Percentiles rank a stretch among this genome's conserved stretches.
Conservation (phyloP, 2,329 filamentous ascomycete genomes). For the Trichoderma sp. region DNA sequence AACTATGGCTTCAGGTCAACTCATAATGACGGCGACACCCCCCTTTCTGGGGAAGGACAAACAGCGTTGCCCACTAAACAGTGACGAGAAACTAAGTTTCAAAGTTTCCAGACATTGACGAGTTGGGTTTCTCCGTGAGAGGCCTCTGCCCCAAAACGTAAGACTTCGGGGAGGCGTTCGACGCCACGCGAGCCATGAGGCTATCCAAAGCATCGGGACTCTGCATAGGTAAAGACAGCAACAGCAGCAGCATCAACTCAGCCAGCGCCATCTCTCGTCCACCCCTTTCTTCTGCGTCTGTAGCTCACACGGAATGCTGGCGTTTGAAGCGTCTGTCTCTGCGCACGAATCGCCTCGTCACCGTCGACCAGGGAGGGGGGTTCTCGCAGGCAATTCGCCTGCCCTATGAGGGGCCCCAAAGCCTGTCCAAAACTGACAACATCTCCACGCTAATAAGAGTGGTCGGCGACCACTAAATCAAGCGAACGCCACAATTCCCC, state of each 20-base stretch:
- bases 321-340: background rate
- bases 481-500: constrained; percentile 15
- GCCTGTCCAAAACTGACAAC: background rate
- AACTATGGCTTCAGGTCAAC: background rate
- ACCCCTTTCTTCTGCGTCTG: background rate
- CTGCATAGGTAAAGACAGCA: background rate
- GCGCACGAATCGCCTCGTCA: background rate
- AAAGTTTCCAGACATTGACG: background rate
- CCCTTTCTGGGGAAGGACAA: background rate
- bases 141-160: background rate
- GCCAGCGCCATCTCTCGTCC: background rate
- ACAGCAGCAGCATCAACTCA: background rate
- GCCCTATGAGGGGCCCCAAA: constrained; percentile 6
- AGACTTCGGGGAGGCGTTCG: constrained; percentile 10
- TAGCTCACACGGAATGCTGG: background rate
- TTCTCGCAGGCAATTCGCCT: constrained; percentile 3
- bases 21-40: background rate
- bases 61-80: background rate
- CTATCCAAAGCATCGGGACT: constrained; percentile 5
- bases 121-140: background rate
- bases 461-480: constrained; percentile 13
- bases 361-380: background rate
- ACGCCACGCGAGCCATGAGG: constrained; percentile 1
- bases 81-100: background rate
- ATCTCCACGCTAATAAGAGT: constrained; percentile 3